These are phyloP conservation scores for Podaxis sp. DNA, from an alignment of 768 basidiomycete genomes.

Conservation along the genomic window DNA sequence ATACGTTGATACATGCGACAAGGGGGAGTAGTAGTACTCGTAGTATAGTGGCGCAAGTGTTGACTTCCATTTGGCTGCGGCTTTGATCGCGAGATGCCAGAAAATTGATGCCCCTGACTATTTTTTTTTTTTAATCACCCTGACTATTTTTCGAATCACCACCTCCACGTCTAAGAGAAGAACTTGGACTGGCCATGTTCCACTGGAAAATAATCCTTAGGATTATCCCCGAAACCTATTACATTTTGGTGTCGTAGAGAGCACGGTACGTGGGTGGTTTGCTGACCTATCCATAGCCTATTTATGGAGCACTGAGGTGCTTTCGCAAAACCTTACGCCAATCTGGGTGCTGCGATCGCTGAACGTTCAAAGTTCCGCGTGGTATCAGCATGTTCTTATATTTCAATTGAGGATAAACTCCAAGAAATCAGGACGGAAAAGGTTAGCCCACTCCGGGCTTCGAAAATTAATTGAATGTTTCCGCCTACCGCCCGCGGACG, in stretches of 20 bases:
- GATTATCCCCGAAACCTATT: too few relatives aligned
- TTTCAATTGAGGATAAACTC: background rate
- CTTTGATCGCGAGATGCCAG: background rate
- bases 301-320: background rate
- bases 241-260: too few relatives aligned
- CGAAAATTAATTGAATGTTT: background rate
- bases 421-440: background rate
- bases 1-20: too few relatives aligned
- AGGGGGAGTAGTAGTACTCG: too few relatives aligned
- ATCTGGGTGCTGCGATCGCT: background rate
- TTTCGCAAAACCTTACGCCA: background rate
- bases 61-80: background rate
- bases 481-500: background rate
- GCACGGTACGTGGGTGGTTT: too few relatives aligned
- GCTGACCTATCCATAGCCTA: too few relatives aligned
- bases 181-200: too few relatives aligned
- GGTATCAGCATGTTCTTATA: constrained; percentile 1
- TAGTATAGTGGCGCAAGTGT: background rate
- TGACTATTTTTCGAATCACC: background rate
- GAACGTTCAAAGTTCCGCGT: background rate
- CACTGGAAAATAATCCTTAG: too few relatives aligned
- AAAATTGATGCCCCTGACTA: background rate
- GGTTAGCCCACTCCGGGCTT: background rate
- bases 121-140: too few relatives aligned
- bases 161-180: too few relatives aligned